Evolutionary conservation across 352 stramenopile species (phyloP).

Genomic region (Peronospora belbahrii): DNA sequence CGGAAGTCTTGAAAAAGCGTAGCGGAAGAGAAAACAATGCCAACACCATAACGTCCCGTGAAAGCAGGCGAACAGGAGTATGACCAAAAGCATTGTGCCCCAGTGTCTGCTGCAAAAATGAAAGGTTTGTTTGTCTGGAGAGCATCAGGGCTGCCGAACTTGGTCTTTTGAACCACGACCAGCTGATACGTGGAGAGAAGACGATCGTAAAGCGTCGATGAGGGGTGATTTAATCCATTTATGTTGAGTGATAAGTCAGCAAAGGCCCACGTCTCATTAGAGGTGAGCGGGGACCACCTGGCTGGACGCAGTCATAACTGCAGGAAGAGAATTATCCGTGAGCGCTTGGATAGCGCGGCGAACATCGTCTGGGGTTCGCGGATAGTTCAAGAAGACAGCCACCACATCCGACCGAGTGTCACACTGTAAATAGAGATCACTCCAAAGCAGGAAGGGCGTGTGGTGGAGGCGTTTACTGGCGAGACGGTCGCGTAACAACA

Average conservation of each 20-base stretch:
- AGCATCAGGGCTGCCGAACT: slow-evolving; percentile 4
- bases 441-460: slow-evolving; percentile 4
- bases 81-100: too few relatives aligned
- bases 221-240: slow-evolving; percentile 3
- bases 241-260: slow-evolving; percentile 9
- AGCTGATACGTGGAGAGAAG: slow-evolving; percentile 9
- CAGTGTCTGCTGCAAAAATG: too few relatives aligned
- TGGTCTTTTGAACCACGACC: slow-evolving; percentile 10
- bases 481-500: background rate
- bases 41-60: too few relatives aligned
- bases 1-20: too few relatives aligned
- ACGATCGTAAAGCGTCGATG: background rate
- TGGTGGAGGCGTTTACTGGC: background rate
- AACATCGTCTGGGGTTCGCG: background rate
- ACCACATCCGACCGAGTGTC: background rate
- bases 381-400: background rate
- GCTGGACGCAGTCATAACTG: background rate
- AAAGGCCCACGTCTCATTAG: slow-evolving; percentile 3
- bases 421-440: background rate
- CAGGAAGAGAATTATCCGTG: background rate
- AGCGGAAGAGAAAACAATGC: too few relatives aligned
- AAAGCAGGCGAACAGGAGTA: too few relatives aligned
- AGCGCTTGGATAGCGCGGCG: background rate
- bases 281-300: slow-evolving; percentile 3
- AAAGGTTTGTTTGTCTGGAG: too few relatives aligned